phyloP scores from a whole-genome alignment of 2,329 filamentous ascomycete genomes.

The Neonectria neomacrospora region DNA sequence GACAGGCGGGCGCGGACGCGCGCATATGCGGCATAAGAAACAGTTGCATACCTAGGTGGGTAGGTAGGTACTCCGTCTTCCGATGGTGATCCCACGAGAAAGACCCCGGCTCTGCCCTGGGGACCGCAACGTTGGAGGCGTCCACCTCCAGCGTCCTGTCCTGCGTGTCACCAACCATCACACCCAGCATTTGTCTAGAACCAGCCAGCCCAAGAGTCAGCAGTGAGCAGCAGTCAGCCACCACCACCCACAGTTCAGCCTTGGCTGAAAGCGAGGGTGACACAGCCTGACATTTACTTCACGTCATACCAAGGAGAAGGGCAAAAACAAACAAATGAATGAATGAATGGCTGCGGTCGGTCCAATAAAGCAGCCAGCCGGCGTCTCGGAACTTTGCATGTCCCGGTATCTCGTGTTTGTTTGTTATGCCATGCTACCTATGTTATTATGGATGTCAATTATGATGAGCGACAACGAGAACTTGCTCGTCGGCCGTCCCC shows the following conservation, averaged over 20 bases:
- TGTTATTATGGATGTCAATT: neutral
- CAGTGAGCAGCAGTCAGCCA: neutral
- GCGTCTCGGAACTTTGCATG: neutral
- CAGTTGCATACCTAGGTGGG: too few species aligned
- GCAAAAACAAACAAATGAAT: neutral
- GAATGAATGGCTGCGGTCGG: neutral
- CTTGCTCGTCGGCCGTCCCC: slow-evolving; percentile 15
- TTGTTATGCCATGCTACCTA: neutral
- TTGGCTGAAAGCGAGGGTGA: neutral
- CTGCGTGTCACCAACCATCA: neutral
- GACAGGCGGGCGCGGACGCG: slow-evolving; percentile 18
- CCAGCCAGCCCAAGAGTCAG: neutral
- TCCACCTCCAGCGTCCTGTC: too few species aligned
- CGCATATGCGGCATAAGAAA: slow-evolving; percentile 31
- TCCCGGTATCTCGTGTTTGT: neutral
- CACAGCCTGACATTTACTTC: neutral
- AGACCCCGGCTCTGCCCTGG: neutral
- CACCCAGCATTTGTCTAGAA: neutral
- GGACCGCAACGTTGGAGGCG: too few species aligned
- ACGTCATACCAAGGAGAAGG: neutral
- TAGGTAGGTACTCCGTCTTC: too few species aligned
- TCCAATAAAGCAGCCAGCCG: neutral
- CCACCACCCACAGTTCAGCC: neutral
- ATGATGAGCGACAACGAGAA: slow-evolving; percentile 2
- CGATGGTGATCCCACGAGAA: slow-evolving; percentile 22